Base-by-base conservation (phyloP, 2,329 filamentous ascomycete genomes). In the Stagonosporopsis cucurbitacearum region DNA sequence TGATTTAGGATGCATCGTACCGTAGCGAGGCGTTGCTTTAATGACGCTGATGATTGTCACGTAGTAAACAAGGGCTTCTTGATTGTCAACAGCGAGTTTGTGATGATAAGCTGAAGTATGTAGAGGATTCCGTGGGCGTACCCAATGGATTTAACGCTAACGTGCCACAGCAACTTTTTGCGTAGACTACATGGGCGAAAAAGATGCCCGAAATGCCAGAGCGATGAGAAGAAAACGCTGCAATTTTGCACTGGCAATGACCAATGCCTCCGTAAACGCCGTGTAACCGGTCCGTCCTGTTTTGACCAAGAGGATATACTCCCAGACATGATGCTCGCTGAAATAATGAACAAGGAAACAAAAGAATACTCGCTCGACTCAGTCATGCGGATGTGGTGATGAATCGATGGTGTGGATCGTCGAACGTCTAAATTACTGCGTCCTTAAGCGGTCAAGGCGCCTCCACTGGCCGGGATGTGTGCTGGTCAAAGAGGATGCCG, bases 361-460 rank as follows among this genome's bases (percentile, higher is more conserved):
- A 43, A 41, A 32, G n/a, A 56, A 56, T 25, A 50, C 47, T 37
- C 30, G 42, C 47, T 47, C 58, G 39, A 59, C 61, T 70, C 66
- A 47, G 57, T 56, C 54, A 59, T 37, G 47, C 46, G 47, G 41
- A 49, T 54, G 50, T 51, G 51, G 46, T 63, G 61, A 63, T 60
- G 60, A 52, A 63, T 60, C 47, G 59, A 60, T 62, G 59, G 60
- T 59, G 58, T 57, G 61, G 63, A 65, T 71, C 60, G 58, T 67
- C 62, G 62, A 68, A 66, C 61, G 62, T 73, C 71, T 73, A 74
- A 71, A 75, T 70, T 70, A 74, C 63, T 67, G 63, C 66, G 57
- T 66, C 59, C 62, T 62, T 61, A 60, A 59, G 56, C 60, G 65
- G 65, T 57, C 57, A 54, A 53, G 52, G 56, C 63, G 65, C 58